These are phyloP conservation scores for Brasilioporus rufonigricans DNA, from an alignment of 768 basidiomycete species.

Conservation along the genomic window DNA sequence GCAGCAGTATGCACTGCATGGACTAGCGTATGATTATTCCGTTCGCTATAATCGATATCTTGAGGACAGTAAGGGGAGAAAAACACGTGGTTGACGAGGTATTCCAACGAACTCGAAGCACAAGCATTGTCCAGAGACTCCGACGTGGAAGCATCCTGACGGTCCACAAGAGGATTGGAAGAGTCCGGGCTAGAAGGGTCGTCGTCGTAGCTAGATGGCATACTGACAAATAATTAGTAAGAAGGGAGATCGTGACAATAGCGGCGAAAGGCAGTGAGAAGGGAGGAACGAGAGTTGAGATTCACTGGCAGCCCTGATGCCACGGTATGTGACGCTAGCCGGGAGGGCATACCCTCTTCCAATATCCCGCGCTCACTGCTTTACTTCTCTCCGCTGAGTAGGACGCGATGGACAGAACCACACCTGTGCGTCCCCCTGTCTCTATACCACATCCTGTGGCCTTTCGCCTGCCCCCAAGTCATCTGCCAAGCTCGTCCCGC, in stretches of 20 bases:
- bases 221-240: too few species aligned
- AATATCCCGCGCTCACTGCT: too few species aligned
- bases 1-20: background rate
- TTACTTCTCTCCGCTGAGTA: background rate
- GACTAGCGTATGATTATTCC: background rate
- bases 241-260: too few species aligned
- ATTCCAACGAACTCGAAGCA: background rate
- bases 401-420: conserved; percentile 27
- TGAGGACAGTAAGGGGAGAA: background rate
- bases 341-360: too few species aligned
- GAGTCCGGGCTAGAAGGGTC: too few species aligned
- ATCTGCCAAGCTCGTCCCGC: conserved; percentile 44
- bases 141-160: too few species aligned
- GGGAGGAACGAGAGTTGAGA: too few species aligned
- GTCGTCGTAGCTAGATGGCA: too few species aligned
- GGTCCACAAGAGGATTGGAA: too few species aligned
- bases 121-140: background rate
- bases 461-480: conserved; percentile 48
- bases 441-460: background rate
- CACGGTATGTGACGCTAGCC: too few species aligned
- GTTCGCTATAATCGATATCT: too few species aligned
- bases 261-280: too few species aligned
- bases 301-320: conserved; percentile 18
- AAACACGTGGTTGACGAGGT: background rate
- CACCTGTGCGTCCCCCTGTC: conserved; percentile 38